Evolutionary conservation across 495 filamentous ascomycete species (phyloP).

Genomic region (Bombardia bombarda): DNA sequence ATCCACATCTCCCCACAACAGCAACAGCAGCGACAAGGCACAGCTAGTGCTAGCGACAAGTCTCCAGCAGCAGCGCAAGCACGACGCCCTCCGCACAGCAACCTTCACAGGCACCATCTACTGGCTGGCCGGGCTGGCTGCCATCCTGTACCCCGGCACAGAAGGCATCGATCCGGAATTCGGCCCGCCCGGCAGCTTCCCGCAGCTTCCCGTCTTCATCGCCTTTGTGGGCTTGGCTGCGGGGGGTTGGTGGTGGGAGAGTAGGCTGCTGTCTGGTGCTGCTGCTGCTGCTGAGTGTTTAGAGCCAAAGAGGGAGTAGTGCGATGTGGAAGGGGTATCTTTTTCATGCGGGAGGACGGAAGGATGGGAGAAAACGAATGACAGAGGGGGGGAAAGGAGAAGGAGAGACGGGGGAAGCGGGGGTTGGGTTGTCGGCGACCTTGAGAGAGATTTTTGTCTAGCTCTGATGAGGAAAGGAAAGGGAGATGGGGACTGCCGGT

Average conservation of each 20-base stretch:
- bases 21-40: no score
- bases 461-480: no score
- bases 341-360: no score
- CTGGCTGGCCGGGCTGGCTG: conserved; percentile 40
- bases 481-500: no score
- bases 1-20: no score
- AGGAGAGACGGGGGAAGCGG: no score
- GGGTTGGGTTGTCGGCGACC: no score
- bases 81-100: conserved; percentile 29
- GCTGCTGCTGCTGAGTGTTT: no score
- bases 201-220: conserved; percentile 35
- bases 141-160: conserved; percentile 41
- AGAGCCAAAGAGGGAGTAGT: neutral
- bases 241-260: conserved; percentile 29
- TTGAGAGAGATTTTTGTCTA: no score
- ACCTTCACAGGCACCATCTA: conserved; percentile 41
- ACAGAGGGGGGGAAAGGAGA: no score
- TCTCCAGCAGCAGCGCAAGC: conserved; percentile 6
- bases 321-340: neutral
- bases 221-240: conserved; percentile 16
- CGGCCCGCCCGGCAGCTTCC: conserved; percentile 39
- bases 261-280: neutral
- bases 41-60: no score
- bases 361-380: no score
- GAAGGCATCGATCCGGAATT: conserved; percentile 48